phyloP scores from a whole-genome alignment of 202 grass and related monocot species.

The Hordeum pubiflorum region DNA sequence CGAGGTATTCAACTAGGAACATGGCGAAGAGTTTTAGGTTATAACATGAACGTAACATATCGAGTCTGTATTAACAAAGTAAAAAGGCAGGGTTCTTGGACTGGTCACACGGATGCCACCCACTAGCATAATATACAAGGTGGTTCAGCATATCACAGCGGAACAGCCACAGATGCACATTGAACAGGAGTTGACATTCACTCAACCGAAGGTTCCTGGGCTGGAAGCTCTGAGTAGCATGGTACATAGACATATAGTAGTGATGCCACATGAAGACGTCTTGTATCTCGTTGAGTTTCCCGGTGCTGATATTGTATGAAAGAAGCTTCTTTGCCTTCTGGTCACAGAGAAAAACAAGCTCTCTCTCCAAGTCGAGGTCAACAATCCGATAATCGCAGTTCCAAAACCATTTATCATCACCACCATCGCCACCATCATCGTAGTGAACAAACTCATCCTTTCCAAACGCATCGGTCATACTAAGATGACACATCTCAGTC shows the following conservation, averaged over 20 bases:
- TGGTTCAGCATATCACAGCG: neutral
- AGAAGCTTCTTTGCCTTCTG: neutral
- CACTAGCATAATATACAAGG: neutral
- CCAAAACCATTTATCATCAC: neutral
- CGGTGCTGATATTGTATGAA: neutral
- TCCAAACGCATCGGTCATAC: constrained; percentile 19
- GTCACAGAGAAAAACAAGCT: neutral
- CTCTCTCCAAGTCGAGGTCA: neutral
- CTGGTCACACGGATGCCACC: too few relatives aligned
- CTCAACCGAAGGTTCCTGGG: neutral
- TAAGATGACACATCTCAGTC: neutral
- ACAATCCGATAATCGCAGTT: neutral
- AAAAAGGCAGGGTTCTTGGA: too few relatives aligned
- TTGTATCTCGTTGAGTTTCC: neutral
- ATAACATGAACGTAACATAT: neutral
- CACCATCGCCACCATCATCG: neutral
- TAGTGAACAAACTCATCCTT: constrained; percentile 12
- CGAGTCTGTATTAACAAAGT: neutral
- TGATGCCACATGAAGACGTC: neutral
- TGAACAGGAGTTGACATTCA: neutral
- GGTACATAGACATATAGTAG: neutral
- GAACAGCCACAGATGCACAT: neutral
- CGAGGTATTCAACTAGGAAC: neutral
- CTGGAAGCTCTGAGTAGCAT: neutral
- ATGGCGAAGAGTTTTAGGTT: neutral